A percentile compares a stretch with the other conserved stretches of the same genome.
Evolutionary conservation across 371 early-diverging fungal species (phyloP).

Genomic region (Cokeromyces recurvatus): DNA sequence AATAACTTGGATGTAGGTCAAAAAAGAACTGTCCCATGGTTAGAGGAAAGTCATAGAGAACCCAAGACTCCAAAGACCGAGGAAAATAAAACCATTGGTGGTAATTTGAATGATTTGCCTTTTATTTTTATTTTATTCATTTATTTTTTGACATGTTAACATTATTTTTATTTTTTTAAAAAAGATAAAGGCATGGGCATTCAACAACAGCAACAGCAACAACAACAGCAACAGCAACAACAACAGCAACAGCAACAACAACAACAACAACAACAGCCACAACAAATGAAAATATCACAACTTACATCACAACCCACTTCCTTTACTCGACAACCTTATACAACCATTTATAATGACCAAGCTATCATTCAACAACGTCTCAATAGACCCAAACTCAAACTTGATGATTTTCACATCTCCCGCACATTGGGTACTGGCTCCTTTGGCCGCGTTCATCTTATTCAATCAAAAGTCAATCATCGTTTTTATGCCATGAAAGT

Average conservation of each 20-base stretch:
- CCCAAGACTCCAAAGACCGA: constrained; percentile 8
- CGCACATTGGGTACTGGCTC: constrained; percentile 96
- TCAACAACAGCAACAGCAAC: too few species aligned
- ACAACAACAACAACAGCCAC: too few species aligned
- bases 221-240: too few species aligned
- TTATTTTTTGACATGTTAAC: not conserved
- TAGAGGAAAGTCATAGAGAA: constrained; percentile 11
- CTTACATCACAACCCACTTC: constrained; percentile 7
- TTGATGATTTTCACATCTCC: constrained; percentile 63
- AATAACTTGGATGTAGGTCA: constrained; percentile 8
- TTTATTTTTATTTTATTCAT: not conserved
- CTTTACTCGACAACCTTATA: constrained; percentile 1
- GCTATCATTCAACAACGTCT: constrained; percentile 24
- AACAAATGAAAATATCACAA: constrained; percentile 24
- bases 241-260: too few species aligned
- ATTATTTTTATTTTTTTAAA: not conserved
- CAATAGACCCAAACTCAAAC: constrained; percentile 43
- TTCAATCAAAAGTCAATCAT: constrained; percentile 75
- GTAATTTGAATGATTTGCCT: too few species aligned
- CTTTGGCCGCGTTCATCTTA: constrained; percentile 94
- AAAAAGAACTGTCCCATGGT: constrained; percentile 15
- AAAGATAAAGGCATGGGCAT: not conserved
- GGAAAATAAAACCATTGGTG: constrained; percentile 4
- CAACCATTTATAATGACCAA: constrained; percentile 19
- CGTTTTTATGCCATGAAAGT: constrained; percentile 93